phyloP scores from a whole-genome alignment of 73 alveolate genomes.

The Tetrahymena malaccensis region DNA sequence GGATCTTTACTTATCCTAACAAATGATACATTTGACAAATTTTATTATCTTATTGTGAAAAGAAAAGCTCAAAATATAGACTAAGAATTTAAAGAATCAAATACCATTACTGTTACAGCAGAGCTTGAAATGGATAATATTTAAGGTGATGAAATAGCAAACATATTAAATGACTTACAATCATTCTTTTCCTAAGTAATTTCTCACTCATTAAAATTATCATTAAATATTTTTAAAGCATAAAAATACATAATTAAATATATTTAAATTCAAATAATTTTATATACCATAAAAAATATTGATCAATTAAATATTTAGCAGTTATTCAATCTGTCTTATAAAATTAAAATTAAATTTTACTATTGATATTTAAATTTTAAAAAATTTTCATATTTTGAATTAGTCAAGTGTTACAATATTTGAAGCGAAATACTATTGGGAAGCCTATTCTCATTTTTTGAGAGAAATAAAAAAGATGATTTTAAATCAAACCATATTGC shows the following conservation, averaged over 20 bases:
- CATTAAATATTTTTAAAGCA: too few relatives aligned
- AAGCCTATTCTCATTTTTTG: background rate
- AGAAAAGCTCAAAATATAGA: background rate
- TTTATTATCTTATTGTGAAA: background rate
- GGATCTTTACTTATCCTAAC: background rate
- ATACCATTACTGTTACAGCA: background rate
- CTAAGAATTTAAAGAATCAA: background rate
- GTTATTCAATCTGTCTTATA: too few relatives aligned
- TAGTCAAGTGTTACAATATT: background rate
- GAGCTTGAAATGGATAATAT: background rate
- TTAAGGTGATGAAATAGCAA: background rate
- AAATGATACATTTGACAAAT: background rate
- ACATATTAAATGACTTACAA: background rate
- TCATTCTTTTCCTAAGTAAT: background rate
- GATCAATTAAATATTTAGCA: too few relatives aligned
- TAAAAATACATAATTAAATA: too few relatives aligned
- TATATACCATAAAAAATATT: too few relatives aligned
- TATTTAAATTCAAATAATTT: too few relatives aligned
- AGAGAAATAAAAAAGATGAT: background rate
- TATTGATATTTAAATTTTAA: too few relatives aligned
- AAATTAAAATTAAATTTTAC: too few relatives aligned
- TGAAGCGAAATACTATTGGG: background rate
- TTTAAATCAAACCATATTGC: background rate
- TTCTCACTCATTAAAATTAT: background rate
- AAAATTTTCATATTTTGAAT: background rate